Percentiles rank a stretch among this genome's conserved stretches.
Conservation (phyloP, 192 early-diverging fungal species). For the Coemansia sp. region DNA sequence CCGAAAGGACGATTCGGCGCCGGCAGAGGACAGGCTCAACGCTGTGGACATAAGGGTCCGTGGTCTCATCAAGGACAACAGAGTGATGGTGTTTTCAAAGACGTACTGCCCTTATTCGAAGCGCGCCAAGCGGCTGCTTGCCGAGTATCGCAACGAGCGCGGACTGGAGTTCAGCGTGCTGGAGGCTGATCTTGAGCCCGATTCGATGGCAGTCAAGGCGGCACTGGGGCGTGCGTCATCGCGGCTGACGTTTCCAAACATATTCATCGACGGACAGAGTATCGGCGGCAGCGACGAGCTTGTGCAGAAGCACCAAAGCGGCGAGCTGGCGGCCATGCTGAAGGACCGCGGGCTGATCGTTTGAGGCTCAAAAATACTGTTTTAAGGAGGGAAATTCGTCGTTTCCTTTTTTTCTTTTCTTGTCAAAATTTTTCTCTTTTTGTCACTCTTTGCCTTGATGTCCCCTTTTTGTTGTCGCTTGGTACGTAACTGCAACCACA, state of each 20-base stretch:
- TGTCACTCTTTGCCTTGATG: background rate
- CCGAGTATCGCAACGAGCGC: constrained; percentile 29
- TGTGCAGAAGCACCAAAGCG: constrained; percentile 41
- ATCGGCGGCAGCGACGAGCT: constrained; percentile 67
- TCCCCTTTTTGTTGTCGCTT: background rate
- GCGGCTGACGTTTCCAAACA: constrained; percentile 68
- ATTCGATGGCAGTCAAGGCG: constrained; percentile 58
- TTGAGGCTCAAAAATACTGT: background rate
- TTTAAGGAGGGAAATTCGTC: too few species aligned
- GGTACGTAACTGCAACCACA: too few species aligned
- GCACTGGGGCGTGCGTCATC: constrained; percentile 53
- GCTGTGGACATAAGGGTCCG: constrained; percentile 28
- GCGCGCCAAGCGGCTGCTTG: constrained; percentile 60
- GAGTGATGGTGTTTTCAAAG: constrained; percentile 75
- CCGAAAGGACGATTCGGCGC: background rate
- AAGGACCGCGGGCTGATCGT: constrained; percentile 25
- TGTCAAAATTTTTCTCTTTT: background rate
- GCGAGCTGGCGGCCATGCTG: constrained; percentile 57
- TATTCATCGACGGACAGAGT: constrained; percentile 69
- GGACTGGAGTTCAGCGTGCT: constrained; percentile 57
- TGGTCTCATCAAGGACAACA: constrained; percentile 34
- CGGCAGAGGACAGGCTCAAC: background rate
- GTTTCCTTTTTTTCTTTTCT: too few species aligned
- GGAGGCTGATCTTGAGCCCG: constrained; percentile 50
- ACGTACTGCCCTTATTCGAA: constrained; percentile 71